Percentiles rank a stretch among this genome's conserved stretches.
Evolutionary conservation across 2,329 filamentous ascomycete genomes (phyloP).

Genomic region (Hypoxylon sp.): DNA sequence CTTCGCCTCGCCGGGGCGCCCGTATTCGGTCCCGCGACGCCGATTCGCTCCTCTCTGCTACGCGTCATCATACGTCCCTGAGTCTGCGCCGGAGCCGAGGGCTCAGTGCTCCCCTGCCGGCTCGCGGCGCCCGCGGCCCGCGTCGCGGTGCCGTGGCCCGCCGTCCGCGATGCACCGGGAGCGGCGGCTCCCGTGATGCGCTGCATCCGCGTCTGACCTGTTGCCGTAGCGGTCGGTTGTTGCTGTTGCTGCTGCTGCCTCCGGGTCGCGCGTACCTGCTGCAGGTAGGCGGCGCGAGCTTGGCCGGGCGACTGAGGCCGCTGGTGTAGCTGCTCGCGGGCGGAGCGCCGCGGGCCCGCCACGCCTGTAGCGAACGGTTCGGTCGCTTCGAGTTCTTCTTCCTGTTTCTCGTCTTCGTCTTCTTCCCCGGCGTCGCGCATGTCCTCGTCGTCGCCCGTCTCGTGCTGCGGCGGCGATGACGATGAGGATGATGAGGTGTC

Average conservation of each 20-base stretch:
- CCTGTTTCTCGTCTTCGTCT: conserved; percentile 37
- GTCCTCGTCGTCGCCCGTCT: conserved; percentile 35
- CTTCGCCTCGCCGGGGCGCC: conserved; percentile 22
- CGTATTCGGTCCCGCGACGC: conserved; percentile 13
- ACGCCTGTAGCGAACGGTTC: conserved; percentile 36
- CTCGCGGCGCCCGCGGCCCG: conserved; percentile 7
- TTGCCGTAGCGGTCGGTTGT: conserved; percentile 22
- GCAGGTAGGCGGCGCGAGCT: conserved; percentile 37
- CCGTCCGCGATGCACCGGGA: background rate
- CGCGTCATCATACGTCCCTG: conserved; percentile 41
- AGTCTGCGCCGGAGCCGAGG: conserved; percentile 22
- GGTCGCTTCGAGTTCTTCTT: conserved; percentile 37
- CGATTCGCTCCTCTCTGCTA: conserved; percentile 45
- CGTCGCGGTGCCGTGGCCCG: background rate
- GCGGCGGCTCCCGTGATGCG: conserved; percentile 32
- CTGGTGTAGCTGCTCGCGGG: conserved; percentile 24
- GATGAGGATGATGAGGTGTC: conserved; percentile 34
- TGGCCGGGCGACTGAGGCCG: conserved; percentile 36
- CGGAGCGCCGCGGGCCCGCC: conserved; percentile 32
- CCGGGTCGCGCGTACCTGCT: conserved; percentile 33
- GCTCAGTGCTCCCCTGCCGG: conserved; percentile 28
- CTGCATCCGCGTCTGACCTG: conserved; percentile 24
- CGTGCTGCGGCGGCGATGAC: conserved; percentile 6
- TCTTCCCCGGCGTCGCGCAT: conserved; percentile 41
- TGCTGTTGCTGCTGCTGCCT: conserved; percentile 11